A percentile compares a stretch with the other conserved stretches of the same genome.
These are phyloP conservation scores for Ocimum tenuiflorum DNA, from an alignment of 257 asterid genomes.

Conservation along the genomic window DNA sequence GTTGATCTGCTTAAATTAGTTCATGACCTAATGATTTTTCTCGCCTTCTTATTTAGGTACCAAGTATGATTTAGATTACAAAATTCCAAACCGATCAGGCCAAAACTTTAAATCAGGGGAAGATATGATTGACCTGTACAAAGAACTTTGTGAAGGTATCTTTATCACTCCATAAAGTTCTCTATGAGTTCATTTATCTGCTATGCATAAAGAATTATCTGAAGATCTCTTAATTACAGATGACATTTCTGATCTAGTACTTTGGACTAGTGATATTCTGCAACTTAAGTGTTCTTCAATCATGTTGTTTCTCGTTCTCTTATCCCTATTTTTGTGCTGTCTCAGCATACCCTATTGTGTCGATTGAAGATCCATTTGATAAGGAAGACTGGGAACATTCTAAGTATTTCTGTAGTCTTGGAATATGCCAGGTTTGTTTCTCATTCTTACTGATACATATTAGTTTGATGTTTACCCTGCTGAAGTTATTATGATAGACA, in stretches of 20 bases:
- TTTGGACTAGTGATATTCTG: neutral
- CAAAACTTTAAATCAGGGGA: slow-evolving; percentile 90
- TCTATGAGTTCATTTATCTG: slow-evolving; percentile 6
- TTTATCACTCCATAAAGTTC: slow-evolving; percentile 8
- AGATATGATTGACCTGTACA: slow-evolving; percentile 87
- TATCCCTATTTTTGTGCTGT: slow-evolving; percentile 16
- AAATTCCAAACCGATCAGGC: slow-evolving; percentile 72
- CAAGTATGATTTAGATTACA: slow-evolving; percentile 86
- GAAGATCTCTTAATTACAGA: slow-evolving; percentile 24
- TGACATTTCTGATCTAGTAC: slow-evolving; percentile 9
- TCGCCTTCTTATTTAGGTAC: slow-evolving; percentile 52
- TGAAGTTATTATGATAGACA: neutral
- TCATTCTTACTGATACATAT: slow-evolving; percentile 18
- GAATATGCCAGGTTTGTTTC: slow-evolving; percentile 75
- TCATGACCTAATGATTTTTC: slow-evolving; percentile 18
- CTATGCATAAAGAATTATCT: slow-evolving; percentile 31
- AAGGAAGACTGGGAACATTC: slow-evolving; percentile 98
- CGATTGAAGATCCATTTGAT: slow-evolving; percentile 98
- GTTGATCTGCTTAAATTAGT: slow-evolving; percentile 12
- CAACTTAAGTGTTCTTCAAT: slow-evolving; percentile 1
- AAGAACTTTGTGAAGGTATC: slow-evolving; percentile 75
- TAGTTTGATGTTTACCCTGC: slow-evolving; percentile 12
- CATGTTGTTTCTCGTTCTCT: slow-evolving; percentile 11
- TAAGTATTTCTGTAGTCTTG: slow-evolving; percentile 60
- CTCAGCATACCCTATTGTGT: slow-evolving; percentile 79